These are phyloP conservation scores for Exophiala mesophila DNA, from an alignment of 2,329 filamentous ascomycete species.

Conservation along the genomic window DNA sequence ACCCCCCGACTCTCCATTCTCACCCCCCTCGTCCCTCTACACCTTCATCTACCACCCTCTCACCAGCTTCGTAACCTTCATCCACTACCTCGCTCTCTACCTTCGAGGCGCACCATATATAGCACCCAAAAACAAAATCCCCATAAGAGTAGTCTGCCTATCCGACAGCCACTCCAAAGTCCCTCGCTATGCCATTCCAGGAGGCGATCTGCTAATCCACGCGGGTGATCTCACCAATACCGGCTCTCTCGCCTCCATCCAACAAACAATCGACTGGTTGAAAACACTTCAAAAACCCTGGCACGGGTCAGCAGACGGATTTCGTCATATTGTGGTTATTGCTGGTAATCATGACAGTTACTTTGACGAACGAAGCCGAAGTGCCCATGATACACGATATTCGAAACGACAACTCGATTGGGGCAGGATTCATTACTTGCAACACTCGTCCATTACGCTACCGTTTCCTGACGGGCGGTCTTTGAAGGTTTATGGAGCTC, in stretches of 20 bases:
- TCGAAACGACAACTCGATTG: constrained; percentile 56
- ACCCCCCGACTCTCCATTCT: constrained; percentile 37
- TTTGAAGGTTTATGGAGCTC: constrained; percentile 72
- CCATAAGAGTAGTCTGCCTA: constrained; percentile 76
- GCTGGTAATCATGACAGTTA: constrained; percentile 86
- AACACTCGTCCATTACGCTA: constrained; percentile 62
- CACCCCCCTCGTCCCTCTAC: constrained; percentile 52
- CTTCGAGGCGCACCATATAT: constrained; percentile 63
- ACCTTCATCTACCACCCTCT: constrained; percentile 65
- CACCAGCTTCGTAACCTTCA: constrained; percentile 54
- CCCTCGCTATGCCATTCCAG: constrained; percentile 45
- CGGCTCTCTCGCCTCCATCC: constrained; percentile 68
- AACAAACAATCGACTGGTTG: constrained; percentile 81
- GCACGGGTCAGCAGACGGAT: constrained; percentile 44
- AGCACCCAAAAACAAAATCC: constrained; percentile 48
- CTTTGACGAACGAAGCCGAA: constrained; percentile 65
- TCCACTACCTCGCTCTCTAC: constrained; percentile 61
- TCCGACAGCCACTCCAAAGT: constrained; percentile 77
- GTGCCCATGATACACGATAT: constrained; percentile 49
- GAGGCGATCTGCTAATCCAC: constrained; percentile 82
- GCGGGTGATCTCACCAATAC: constrained; percentile 76
- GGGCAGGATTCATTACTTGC: constrained; percentile 67
- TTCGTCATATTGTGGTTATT: constrained; percentile 75
- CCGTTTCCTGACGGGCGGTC: constrained; percentile 55
- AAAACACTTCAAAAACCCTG: constrained; percentile 45